Base-by-base conservation (phyloP, 352 stramenopile species). In the Phytophthora pisi region DNA sequence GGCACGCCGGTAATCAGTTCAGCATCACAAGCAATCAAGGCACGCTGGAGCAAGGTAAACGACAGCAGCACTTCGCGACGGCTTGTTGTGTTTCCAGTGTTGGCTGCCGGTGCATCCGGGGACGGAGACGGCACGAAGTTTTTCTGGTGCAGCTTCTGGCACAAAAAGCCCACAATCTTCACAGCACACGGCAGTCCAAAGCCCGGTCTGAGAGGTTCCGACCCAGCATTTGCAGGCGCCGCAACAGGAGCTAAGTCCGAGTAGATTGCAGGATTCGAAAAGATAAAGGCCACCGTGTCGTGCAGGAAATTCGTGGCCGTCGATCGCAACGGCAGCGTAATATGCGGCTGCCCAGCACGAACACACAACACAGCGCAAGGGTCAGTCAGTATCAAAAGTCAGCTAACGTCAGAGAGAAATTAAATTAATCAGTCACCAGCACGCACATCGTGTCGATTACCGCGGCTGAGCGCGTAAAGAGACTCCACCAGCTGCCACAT, bases 401-500 rank as follows among this genome's bases (percentile, higher is more conserved):
- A 43, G 5, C 13, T 7, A 43, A 43, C 36, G 4, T 16, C 36
- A 43, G 36, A 43, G 0, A 43, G 13, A 43, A 16, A 10, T 26
- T 50, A 43, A 16, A 10, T 26, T 50, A 18, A 51, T 10, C 24
- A 24, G 3, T 8, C 47, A 42, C 31, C 36, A 45, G 15, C 1
- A 79, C 82, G 63, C 81, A 91, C 85, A 45, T 91, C 80, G 50
- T 81, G 70, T 43, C 76, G 79, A 51, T 73, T 75, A 40, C 79
- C 70, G n/a, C 86, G 88, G 56, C 88, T 96, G 54, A 99, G 96
- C 40, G 93, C 88, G 68, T 98, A 98, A 34, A 98, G 97, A 23
- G 94, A 97, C 69, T 99, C 91, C 24, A 99, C 85, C 42, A 99
- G 84, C 47, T 98, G 91, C 83, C 97, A 98, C 72, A 98, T 96